These are phyloP conservation scores for Xylariaceae sp. DNA, from an alignment of 2,329 filamentous ascomycete genomes.

Conservation along the genomic window DNA sequence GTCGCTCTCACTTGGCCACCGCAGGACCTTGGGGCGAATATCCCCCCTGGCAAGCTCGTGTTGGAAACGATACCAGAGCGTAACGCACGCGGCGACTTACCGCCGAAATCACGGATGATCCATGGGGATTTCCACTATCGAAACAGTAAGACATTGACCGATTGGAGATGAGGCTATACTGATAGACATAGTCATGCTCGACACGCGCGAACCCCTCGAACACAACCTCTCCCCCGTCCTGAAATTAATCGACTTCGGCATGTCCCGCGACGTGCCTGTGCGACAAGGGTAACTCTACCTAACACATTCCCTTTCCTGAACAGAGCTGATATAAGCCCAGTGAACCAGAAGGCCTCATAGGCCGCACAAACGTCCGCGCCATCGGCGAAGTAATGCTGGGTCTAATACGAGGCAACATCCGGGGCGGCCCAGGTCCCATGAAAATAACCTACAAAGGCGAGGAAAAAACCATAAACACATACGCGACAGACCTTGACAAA, in stretches of 20 bases:
- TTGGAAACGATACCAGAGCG: slow-evolving; percentile 14
- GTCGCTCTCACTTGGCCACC: slow-evolving; percentile 22
- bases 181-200: slow-evolving; percentile 21
- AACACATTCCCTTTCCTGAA: background rate
- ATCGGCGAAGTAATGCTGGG: slow-evolving; percentile 19
- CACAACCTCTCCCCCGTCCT: slow-evolving; percentile 18
- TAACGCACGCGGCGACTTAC: slow-evolving; percentile 3
- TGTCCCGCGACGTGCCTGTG: slow-evolving; percentile 4
- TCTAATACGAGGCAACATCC: slow-evolving; percentile 18
- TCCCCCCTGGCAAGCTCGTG: background rate
- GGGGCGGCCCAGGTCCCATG: slow-evolving; percentile 14
- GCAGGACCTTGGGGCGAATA: background rate
- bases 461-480: slow-evolving; percentile 3
- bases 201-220: slow-evolving; percentile 15
- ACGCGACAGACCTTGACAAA: slow-evolving; percentile 10
- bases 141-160: slow-evolving; percentile 15
- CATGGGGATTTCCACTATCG: slow-evolving; percentile 21
- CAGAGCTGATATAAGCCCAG: slow-evolving; percentile 6
- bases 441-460: slow-evolving; percentile 6
- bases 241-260: slow-evolving; percentile 24
- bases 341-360: slow-evolving; percentile 4
- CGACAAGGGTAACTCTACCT: slow-evolving; percentile 8
- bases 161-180: background rate
- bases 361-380: slow-evolving; percentile 13
- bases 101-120: slow-evolving; percentile 12